Conservation (phyloP, 352 stramenopile species). For the Globisporangium nodosum region DNA sequence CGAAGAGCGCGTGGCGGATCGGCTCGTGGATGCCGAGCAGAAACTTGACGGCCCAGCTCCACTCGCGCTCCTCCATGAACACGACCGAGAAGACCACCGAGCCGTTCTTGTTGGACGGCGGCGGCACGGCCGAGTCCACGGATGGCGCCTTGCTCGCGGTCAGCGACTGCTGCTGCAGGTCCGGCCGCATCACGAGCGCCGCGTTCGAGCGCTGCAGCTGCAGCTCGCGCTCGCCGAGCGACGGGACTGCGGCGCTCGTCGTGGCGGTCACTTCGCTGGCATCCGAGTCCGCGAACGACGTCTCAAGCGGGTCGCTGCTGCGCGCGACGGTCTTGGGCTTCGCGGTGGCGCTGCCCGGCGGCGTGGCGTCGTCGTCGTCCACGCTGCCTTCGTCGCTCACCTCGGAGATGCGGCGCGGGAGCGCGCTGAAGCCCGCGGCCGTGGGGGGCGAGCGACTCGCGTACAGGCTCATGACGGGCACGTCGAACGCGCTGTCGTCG, state of each 20-base stretch:
- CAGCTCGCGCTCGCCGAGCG: constrained; percentile 11
- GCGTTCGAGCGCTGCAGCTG: constrained; percentile 23
- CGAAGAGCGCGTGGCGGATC: constrained; percentile 73
- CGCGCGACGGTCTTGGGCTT: constrained; percentile 3
- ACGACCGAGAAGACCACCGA: constrained; percentile 66
- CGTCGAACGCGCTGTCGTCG: neutral
- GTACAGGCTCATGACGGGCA: constrained; percentile 5
- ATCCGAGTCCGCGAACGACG: constrained; percentile 11
- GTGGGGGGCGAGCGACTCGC: neutral
- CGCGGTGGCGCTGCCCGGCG: neutral
- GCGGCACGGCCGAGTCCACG: constrained; percentile 27
- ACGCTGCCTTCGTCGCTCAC: constrained; percentile 38
- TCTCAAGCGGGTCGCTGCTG: constrained; percentile 11
- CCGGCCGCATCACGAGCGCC: constrained; percentile 23
- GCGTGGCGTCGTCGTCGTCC: constrained; percentile 10
- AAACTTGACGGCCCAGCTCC: constrained; percentile 67
- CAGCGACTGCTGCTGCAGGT: neutral
- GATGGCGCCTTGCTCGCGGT: constrained; percentile 4
- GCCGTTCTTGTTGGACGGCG: constrained; percentile 39
- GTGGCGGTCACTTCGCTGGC: neutral
- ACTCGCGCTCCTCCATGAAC: constrained; percentile 48
- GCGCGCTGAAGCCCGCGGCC: constrained; percentile 17
- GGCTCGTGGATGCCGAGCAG: constrained; percentile 70
- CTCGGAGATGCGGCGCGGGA: constrained; percentile 34
- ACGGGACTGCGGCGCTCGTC: constrained; percentile 4